A percentile compares a stretch with the other conserved stretches of the same genome.
phyloP scores from a whole-genome alignment of 116 monocot genomes.

The Zostera marina region DNA sequence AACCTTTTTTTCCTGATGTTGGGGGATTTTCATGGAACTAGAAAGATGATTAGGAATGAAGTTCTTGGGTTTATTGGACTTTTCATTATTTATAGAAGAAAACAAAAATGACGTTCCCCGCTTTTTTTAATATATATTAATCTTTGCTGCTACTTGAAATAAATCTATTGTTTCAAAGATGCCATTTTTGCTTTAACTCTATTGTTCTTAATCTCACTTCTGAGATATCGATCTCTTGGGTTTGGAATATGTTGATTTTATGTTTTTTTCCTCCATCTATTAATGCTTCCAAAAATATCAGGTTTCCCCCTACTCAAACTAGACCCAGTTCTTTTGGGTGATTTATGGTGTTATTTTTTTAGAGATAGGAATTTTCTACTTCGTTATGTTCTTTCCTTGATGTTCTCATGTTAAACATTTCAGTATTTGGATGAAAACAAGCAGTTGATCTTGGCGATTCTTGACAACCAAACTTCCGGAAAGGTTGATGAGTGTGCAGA shows the following conservation, averaged over 20 bases:
- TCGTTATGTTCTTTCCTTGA: neutral
- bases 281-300: too few species aligned
- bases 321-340: too few species aligned
- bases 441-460: slow-evolving; percentile 67
- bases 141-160: neutral
- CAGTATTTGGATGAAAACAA: slow-evolving; percentile 86
- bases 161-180: neutral
- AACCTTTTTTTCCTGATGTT: too few species aligned
- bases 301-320: too few species aligned
- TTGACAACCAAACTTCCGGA: slow-evolving; percentile 57
- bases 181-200: neutral
- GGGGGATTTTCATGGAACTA: too few species aligned
- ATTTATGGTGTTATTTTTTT: neutral
- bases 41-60: too few species aligned
- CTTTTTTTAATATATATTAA: too few species aligned
- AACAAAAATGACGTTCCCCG: too few species aligned
- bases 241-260: neutral
- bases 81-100: too few species aligned
- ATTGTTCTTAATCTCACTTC: neutral
- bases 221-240: too few species aligned
- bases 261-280: neutral
- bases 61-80: too few species aligned
- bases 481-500: slow-evolving; percentile 68
- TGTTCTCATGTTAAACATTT: slow-evolving; percentile 1
- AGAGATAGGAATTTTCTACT: neutral